phyloP scores from a whole-genome alignment of 805 yeast species.

The Isabelozyma pseudorhagii region DNA sequence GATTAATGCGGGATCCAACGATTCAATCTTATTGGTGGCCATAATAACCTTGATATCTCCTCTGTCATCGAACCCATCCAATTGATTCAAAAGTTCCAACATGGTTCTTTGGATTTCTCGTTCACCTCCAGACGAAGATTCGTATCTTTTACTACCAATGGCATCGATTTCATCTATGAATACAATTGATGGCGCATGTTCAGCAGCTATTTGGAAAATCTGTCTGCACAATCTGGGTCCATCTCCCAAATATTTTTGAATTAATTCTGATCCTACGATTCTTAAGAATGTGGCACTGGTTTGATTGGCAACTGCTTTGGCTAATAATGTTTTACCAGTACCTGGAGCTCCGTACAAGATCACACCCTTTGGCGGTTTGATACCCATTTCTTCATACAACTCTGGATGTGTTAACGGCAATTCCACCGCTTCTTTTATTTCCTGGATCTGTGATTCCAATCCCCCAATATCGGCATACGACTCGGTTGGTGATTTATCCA shows the following conservation, averaged over 20 bases:
- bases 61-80: constrained; percentile 96
- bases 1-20: constrained; percentile 91
- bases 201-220: constrained; percentile 93
- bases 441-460: constrained; percentile 91
- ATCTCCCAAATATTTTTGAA: constrained; percentile 95
- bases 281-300: constrained; percentile 94
- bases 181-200: constrained; percentile 96
- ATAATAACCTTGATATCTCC: constrained; percentile 96
- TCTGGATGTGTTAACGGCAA: constrained; percentile 96
- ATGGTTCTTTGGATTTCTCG: constrained; percentile 96
- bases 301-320: constrained; percentile 98
- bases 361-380: constrained; percentile 97
- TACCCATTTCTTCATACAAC: constrained; percentile 97
- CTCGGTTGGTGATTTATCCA: constrained; percentile 96
- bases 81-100: constrained; percentile 91
- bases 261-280: constrained; percentile 94
- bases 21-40: constrained; percentile 96
- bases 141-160: constrained; percentile 97
- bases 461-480: constrained; percentile 98
- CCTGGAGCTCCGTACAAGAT: constrained; percentile 97
- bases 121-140: constrained; percentile 96
- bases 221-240: constrained; percentile 95
- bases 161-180: constrained; percentile 99
- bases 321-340: constrained; percentile 92
- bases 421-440: constrained; percentile 95